Conservation (phyloP, 805 yeast species). For the Cyberlindnera saturnus region DNA sequence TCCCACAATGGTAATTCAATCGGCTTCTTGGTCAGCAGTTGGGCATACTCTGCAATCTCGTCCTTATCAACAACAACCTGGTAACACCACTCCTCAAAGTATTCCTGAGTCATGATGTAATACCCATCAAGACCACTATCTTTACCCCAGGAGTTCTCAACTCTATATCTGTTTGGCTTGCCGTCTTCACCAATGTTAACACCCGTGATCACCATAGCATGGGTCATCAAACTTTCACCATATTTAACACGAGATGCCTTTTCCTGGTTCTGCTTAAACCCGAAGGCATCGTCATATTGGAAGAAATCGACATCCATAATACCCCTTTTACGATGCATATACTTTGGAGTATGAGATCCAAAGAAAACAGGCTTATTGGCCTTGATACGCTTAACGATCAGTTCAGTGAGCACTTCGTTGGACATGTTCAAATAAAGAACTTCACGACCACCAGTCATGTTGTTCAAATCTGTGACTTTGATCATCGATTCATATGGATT, state of each 20-base stretch:
- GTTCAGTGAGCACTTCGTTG: conserved; percentile 47
- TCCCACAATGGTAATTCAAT: conserved; percentile 70
- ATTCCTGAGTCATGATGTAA: conserved; percentile 66
- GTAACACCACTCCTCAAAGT: conserved; percentile 69
- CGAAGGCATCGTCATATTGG: conserved; percentile 52
- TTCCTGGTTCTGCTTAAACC: conserved; percentile 42
- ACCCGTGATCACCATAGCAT: conserved; percentile 83
- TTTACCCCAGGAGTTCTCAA: conserved; percentile 76
- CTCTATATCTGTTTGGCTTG: conserved; percentile 61
- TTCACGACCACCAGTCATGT: conserved; percentile 62
- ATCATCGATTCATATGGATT: conserved; percentile 58
- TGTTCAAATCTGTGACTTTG: conserved; percentile 70
- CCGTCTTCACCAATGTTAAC: conserved; percentile 65
- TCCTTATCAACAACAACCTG: conserved; percentile 58
- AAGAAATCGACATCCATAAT: conserved; percentile 66
- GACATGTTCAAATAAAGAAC: conserved; percentile 69
- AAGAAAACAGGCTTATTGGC: conserved; percentile 77
- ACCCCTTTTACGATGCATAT: conserved; percentile 54
- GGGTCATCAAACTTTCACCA: conserved; percentile 77
- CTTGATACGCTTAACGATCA: conserved; percentile 64
- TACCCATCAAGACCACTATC: conserved; percentile 63
- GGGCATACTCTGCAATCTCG: conserved; percentile 32
- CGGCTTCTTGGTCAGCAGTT: conserved; percentile 35
- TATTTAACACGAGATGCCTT: conserved; percentile 69
- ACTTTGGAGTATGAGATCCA: conserved; percentile 86